These are phyloP conservation scores for Aspergillus fructus DNA, from an alignment of 2,329 filamentous ascomycete genomes.

Conservation along the genomic window DNA sequence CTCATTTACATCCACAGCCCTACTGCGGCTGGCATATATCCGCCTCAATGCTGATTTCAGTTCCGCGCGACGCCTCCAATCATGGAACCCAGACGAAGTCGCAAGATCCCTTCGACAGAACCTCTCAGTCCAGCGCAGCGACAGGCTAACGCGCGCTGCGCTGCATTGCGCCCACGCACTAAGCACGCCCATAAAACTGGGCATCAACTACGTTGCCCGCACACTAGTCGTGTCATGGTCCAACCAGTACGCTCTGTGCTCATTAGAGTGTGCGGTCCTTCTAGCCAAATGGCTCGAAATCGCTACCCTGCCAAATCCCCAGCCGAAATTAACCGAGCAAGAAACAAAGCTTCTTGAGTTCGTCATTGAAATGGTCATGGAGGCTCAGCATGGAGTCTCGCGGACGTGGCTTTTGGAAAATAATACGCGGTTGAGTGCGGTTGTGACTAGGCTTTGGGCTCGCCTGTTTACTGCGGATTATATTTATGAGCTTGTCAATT, in stretches of 20 bases:
- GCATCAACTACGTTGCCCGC: slow-evolving; percentile 54
- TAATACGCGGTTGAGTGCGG: slow-evolving; percentile 33
- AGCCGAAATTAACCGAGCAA: slow-evolving; percentile 31
- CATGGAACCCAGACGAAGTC: slow-evolving; percentile 32
- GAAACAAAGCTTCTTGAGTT: slow-evolving; percentile 35
- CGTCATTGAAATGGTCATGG: slow-evolving; percentile 38
- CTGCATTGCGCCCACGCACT: slow-evolving; percentile 56
- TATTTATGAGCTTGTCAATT: slow-evolving; percentile 37
- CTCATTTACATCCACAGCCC: slow-evolving; percentile 35
- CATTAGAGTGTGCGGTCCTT: slow-evolving; percentile 55
- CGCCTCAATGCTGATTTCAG: slow-evolving; percentile 36
- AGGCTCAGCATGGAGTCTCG: slow-evolving; percentile 31
- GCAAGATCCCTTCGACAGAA: slow-evolving; percentile 32
- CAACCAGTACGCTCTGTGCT: slow-evolving; percentile 56
- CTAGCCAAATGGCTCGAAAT: slow-evolving; percentile 49
- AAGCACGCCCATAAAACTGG: slow-evolving; percentile 56
- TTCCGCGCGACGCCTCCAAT: slow-evolving; percentile 31
- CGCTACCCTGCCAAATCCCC: slow-evolving; percentile 26
- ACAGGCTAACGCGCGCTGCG: slow-evolving; percentile 47
- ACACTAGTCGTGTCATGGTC: slow-evolving; percentile 60
- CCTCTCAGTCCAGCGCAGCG: slow-evolving; percentile 46
- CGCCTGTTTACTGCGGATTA: slow-evolving; percentile 36
- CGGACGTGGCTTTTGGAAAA: slow-evolving; percentile 33
- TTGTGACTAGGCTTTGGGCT: slow-evolving; percentile 34
- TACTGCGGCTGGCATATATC: slow-evolving; percentile 35